A percentile compares a stretch with the other conserved stretches of the same genome.
These are phyloP conservation scores for Liriodendron chinense DNA, from an alignment of 164 flowering plant species.

Conservation along the genomic window DNA sequence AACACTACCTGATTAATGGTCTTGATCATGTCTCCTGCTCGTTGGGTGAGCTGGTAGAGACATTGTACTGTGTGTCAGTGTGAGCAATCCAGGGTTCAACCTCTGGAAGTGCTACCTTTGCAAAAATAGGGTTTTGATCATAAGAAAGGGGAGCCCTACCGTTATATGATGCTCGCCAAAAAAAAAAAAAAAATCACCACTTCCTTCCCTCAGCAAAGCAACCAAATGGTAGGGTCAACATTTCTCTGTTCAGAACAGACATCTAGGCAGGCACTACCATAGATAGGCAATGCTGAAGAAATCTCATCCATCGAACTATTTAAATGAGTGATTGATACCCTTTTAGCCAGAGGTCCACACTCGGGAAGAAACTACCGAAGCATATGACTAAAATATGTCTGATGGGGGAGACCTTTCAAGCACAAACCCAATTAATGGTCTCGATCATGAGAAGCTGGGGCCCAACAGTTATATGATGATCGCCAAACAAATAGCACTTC, in stretches of 20 bases:
- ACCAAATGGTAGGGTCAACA: too few relatives aligned
- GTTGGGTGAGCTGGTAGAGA: neutral
- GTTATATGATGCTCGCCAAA: too few relatives aligned
- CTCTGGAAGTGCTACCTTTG: neutral
- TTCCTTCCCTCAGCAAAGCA: too few relatives aligned
- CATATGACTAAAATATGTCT: neutral
- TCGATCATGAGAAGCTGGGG: neutral
- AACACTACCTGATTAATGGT: neutral
- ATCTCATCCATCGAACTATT: neutral
- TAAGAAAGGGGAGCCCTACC: too few relatives aligned
- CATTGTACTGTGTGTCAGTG: neutral
- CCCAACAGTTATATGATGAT: neutral
- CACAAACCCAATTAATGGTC: neutral
- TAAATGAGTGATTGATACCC: too few relatives aligned
- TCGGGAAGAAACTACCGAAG: neutral
- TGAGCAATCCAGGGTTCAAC: neutral
- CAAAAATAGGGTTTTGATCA: too few relatives aligned
- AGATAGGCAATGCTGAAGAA: neutral
- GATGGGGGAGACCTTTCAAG: neutral
- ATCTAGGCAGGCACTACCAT: neutral
- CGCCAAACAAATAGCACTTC: neutral
- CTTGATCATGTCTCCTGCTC: neutral
- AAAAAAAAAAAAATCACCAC: too few relatives aligned
- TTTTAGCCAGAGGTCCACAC: too few relatives aligned
- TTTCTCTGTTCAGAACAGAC: too few relatives aligned